These are phyloP conservation scores for Oryza officinalis DNA, from an alignment of 176 grass and related monocot genomes.

Conservation along the genomic window DNA sequence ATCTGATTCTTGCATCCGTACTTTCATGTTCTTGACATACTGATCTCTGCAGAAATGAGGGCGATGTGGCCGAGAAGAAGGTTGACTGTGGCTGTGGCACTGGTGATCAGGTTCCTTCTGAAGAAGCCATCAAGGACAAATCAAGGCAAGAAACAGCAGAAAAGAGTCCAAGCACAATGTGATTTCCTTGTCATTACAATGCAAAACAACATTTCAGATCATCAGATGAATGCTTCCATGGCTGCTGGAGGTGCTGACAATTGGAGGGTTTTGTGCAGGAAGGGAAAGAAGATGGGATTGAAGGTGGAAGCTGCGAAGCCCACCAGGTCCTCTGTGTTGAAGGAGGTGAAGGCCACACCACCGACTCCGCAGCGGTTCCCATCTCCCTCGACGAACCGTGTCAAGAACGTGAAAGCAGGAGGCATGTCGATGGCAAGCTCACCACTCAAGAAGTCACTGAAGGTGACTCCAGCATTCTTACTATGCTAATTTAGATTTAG, in stretches of 20 bases:
- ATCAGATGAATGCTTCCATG: background rate
- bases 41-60: slow-evolving; percentile 32
- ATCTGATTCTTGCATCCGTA: background rate
- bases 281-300: slow-evolving; percentile 48
- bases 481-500: background rate
- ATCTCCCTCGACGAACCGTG: slow-evolving; percentile 56
- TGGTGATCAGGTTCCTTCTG: background rate
- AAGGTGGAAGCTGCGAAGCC: slow-evolving; percentile 58
- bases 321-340: slow-evolving; percentile 57
- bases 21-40: slow-evolving; percentile 35
- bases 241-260: slow-evolving; percentile 1
- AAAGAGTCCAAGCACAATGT: slow-evolving; percentile 47
- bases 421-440: slow-evolving; percentile 37
- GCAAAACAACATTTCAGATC: background rate
- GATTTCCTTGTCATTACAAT: slow-evolving; percentile 11
- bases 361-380: slow-evolving; percentile 86
- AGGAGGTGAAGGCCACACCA: slow-evolving; percentile 77
- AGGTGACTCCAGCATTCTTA: slow-evolving; percentile 43
- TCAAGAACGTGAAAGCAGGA: slow-evolving; percentile 53
- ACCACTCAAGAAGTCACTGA: slow-evolving; percentile 72
- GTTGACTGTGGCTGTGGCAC: background rate
- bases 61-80: slow-evolving; percentile 23
- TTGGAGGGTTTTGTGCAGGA: slow-evolving; percentile 39
- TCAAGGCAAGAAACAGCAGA: slow-evolving; percentile 31
- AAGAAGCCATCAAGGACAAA: slow-evolving; percentile 25